A percentile compares a stretch with the other conserved stretches of the same genome.
phyloP scores from a whole-genome alignment of 2,329 filamentous ascomycete genomes.

The Exophiala bonariae region DNA sequence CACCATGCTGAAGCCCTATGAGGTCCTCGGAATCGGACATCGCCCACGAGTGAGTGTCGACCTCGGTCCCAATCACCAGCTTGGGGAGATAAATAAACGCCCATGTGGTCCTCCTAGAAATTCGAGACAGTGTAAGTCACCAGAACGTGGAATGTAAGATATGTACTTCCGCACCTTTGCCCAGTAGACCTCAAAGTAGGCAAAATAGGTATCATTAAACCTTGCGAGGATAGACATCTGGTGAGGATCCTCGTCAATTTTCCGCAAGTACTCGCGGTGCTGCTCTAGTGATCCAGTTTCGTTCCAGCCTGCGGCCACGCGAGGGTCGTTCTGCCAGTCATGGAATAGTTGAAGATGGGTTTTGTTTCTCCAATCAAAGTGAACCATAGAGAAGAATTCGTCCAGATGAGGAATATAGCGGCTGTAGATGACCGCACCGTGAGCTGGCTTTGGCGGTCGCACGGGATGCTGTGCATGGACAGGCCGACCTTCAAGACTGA shows the following conservation, averaged over 20 bases:
- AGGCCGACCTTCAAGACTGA: constrained; percentile 46
- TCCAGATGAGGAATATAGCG: constrained; percentile 74
- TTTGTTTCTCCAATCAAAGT: constrained; percentile 64
- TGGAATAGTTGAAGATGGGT: constrained; percentile 72
- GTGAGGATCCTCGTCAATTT: constrained; percentile 70
- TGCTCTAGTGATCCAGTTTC: constrained; percentile 74
- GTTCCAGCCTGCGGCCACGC: constrained; percentile 78
- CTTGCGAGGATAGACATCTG: constrained; percentile 68
- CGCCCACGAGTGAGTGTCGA: constrained; percentile 61
- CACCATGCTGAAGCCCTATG: constrained; percentile 61
- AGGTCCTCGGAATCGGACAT: constrained; percentile 54
- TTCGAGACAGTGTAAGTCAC: background rate
- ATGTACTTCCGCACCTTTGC: constrained; percentile 62
- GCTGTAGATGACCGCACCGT: constrained; percentile 72
- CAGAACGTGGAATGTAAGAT: background rate
- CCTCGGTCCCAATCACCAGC: constrained; percentile 60
- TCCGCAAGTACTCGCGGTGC: constrained; percentile 69
- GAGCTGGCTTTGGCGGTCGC: constrained; percentile 69
- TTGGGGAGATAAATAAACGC: constrained; percentile 52
- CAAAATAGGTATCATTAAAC: constrained; percentile 70
- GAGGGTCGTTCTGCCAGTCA: constrained; percentile 80
- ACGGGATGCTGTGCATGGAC: constrained; percentile 68
- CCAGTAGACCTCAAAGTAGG: constrained; percentile 82
- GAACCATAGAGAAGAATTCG: constrained; percentile 77
- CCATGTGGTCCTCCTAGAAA: constrained; percentile 59